Conservation (phyloP, 1,284 basidiomycete genomes). For the Ganoderma lucidum region DNA sequence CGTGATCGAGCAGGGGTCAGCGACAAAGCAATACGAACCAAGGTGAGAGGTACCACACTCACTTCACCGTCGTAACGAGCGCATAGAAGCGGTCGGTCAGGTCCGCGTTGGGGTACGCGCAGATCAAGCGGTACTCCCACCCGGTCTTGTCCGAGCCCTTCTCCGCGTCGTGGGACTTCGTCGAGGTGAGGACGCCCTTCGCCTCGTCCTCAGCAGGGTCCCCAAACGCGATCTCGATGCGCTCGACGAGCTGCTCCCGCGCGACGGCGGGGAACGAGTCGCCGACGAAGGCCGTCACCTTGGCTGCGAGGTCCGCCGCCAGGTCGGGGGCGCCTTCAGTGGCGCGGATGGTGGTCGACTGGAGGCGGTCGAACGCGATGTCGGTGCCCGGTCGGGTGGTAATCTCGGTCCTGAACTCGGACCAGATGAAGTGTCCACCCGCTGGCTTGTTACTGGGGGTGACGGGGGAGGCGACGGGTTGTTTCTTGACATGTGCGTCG, state of each 20-base stretch:
- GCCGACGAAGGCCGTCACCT: too few species aligned
- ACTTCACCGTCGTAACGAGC: not conserved
- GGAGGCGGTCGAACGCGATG: not conserved
- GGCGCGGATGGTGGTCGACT: not conserved
- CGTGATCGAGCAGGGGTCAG: not conserved
- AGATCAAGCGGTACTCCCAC: constrained; percentile 5
- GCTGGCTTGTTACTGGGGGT: not conserved
- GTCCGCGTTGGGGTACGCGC: not conserved
- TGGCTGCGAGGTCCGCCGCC: not conserved
- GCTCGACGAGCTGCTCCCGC: not conserved
- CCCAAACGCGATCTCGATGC: not conserved
- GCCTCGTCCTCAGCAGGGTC: not conserved
- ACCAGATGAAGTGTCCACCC: not conserved
- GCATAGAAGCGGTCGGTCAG: not conserved
- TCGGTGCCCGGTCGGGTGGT: too few species aligned
- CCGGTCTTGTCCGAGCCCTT: not conserved
- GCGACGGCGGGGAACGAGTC: not conserved
- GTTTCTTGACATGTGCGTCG: not conserved
- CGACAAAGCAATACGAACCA: not conserved
- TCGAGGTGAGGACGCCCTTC: not conserved
- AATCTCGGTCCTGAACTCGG: too few species aligned
- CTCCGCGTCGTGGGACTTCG: not conserved
- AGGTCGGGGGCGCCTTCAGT: not conserved
- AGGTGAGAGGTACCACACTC: not conserved
- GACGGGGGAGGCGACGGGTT: not conserved